phyloP scores from a whole-genome alignment of 192 early-diverging fungal genomes.

The Backusella parvicylindrica region DNA sequence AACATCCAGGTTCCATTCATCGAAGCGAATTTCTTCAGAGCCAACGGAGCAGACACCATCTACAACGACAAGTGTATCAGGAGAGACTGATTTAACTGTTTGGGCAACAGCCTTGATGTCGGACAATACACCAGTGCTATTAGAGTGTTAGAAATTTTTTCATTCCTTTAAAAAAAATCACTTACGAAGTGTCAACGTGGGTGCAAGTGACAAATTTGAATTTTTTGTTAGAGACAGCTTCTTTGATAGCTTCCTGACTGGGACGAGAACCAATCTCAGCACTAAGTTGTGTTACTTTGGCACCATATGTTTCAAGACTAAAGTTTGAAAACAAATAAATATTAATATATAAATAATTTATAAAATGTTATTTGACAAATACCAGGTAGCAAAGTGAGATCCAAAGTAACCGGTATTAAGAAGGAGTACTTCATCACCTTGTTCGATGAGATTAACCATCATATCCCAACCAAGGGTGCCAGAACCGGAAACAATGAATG shows the following conservation, averaged over 20 bases:
- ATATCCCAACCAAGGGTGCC: constrained; percentile 98
- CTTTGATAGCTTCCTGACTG: constrained; percentile 60
- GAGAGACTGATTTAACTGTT: constrained; percentile 71
- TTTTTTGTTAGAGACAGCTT: constrained; percentile 57
- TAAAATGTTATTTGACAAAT: constrained; percentile 8
- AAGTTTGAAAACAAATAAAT: neutral
- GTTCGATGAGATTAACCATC: constrained; percentile 88
- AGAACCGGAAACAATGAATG: constrained; percentile 91
- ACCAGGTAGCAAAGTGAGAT: constrained; percentile 91
- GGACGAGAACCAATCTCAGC: constrained; percentile 70
- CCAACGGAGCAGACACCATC: constrained; percentile 97
- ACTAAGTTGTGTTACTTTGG: constrained; percentile 72
- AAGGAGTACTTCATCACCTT: constrained; percentile 84
- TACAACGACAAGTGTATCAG: constrained; percentile 84
- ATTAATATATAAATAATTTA: neutral
- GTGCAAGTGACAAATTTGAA: constrained; percentile 91
- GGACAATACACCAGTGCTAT: constrained; percentile 76
- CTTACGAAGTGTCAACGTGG: constrained; percentile 90
- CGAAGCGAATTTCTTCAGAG: constrained; percentile 88
- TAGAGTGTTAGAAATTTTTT: neutral
- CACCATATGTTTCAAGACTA: constrained; percentile 85
- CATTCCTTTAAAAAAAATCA: neutral
- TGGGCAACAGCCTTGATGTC: constrained; percentile 77
- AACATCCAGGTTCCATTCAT: constrained; percentile 90
- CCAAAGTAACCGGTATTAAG: constrained; percentile 95